Conservation (phyloP, 1,284 basidiomycete genomes). For the Naganishia sp. region DNA sequence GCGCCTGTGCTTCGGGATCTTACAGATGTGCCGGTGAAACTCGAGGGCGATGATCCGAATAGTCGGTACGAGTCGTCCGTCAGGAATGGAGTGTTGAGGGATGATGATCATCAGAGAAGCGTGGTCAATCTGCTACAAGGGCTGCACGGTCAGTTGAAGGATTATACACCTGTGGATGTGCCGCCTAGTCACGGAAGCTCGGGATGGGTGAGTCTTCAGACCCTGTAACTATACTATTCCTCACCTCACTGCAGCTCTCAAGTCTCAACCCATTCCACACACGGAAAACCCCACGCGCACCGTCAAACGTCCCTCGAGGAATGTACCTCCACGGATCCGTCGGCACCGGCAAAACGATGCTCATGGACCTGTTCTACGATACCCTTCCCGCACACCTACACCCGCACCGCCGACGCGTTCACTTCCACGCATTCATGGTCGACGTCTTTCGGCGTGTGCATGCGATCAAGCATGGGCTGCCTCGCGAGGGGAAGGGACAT, state of each 20-base stretch:
- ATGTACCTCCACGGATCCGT: constrained; percentile 98
- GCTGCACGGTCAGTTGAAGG: constrained; percentile 70
- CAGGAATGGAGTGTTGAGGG: constrained; percentile 66
- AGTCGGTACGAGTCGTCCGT: constrained; percentile 74
- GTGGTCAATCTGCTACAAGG: constrained; percentile 81
- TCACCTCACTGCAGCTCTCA: constrained; percentile 37
- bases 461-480: constrained; percentile 61
- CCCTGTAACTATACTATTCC: neutral
- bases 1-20: no score
- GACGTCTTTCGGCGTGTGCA: constrained; percentile 94
- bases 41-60: constrained; percentile 13
- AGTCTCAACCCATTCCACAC: constrained; percentile 29
- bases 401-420: constrained; percentile 74
- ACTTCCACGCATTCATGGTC: constrained; percentile 99
- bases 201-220: constrained; percentile 34
- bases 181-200: constrained; percentile 55
- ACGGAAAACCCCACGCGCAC: constrained; percentile 28
- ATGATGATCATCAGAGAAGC: constrained; percentile 79
- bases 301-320: constrained; percentile 70
- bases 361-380: constrained; percentile 97
- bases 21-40: neutral
- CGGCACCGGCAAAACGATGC: constrained; percentile 92
- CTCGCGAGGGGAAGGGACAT: constrained; percentile 5
- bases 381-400: constrained; percentile 75
- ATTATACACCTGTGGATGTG: constrained; percentile 71